A percentile compares a stretch with the other conserved stretches of the same genome.
Evolutionary conservation across 2,329 filamentous ascomycete genomes (phyloP).

Genomic region (Capronia americana): DNA sequence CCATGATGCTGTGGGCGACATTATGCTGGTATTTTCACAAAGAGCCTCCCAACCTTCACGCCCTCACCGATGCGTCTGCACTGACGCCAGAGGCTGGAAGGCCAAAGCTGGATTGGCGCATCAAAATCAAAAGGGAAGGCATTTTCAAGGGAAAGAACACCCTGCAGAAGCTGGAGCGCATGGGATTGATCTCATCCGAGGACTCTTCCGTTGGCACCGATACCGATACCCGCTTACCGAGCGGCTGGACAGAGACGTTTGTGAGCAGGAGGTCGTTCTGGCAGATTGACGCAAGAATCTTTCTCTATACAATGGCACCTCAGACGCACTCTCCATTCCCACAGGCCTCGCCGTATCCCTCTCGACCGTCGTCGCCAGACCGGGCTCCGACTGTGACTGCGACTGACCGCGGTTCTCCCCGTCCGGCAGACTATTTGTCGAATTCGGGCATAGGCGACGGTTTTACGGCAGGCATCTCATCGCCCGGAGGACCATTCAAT

Average conservation of each 20-base stretch:
- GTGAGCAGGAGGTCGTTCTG: slow-evolving; percentile 82
- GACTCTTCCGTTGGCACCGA: slow-evolving; percentile 76
- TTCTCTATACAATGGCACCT: slow-evolving; percentile 82
- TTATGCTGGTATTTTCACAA: slow-evolving; percentile 99
- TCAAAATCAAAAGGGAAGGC: slow-evolving; percentile 85
- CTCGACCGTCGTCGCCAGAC: slow-evolving; percentile 59
- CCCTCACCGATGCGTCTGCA: slow-evolving; percentile 68
- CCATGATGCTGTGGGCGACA: slow-evolving; percentile 95
- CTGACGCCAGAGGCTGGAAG: slow-evolving; percentile 71
- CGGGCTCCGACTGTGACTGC: slow-evolving; percentile 15
- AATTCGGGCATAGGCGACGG: slow-evolving; percentile 31
- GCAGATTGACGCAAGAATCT: slow-evolving; percentile 86
- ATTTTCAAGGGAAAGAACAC: slow-evolving; percentile 83
- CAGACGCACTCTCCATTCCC: slow-evolving; percentile 56
- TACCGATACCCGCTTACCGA: slow-evolving; percentile 65
- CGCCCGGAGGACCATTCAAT: slow-evolving; percentile 70
- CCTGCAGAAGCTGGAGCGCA: slow-evolving; percentile 88
- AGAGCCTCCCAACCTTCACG: slow-evolving; percentile 68
- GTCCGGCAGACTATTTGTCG: slow-evolving; percentile 27
- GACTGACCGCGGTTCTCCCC: slow-evolving; percentile 25
- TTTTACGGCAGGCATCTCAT: slow-evolving; percentile 36
- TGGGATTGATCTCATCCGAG: slow-evolving; percentile 80
- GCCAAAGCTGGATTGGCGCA: slow-evolving; percentile 84
- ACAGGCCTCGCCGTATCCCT: slow-evolving; percentile 57
- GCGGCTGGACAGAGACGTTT: slow-evolving; percentile 81